Conservation (phyloP, 2,329 filamentous ascomycete genomes). For the Cytospora leucostoma region DNA sequence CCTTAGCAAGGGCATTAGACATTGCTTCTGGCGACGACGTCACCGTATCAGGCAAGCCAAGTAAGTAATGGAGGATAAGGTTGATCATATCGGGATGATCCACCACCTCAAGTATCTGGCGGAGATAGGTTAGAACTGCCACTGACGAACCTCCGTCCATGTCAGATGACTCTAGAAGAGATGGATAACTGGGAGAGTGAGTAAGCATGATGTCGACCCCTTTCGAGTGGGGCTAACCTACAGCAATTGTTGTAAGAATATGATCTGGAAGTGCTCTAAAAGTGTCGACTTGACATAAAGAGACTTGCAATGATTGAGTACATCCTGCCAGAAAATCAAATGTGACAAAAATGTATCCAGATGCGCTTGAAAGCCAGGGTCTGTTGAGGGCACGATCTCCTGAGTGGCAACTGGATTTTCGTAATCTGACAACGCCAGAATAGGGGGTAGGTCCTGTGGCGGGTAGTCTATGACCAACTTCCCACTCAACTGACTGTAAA, state of each 20-base stretch:
- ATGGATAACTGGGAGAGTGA: slow-evolving; percentile 71
- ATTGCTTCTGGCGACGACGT: slow-evolving; percentile 40
- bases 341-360: slow-evolving; percentile 94
- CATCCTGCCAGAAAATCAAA: slow-evolving; percentile 96
- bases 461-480: slow-evolving; percentile 81
- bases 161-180: slow-evolving; percentile 93
- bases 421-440: slow-evolving; percentile 89
- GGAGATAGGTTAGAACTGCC: slow-evolving; percentile 90
- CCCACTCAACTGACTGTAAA: slow-evolving; percentile 67
- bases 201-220: background rate
- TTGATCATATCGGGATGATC: slow-evolving; percentile 94
- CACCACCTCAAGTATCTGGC: slow-evolving; percentile 84
- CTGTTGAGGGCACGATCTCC: slow-evolving; percentile 73
- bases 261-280: slow-evolving; percentile 93
- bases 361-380: slow-evolving; percentile 77
- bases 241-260: slow-evolving; percentile 93
- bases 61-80: slow-evolving; percentile 86
- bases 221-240: slow-evolving; percentile 47
- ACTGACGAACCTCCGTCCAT: slow-evolving; percentile 96
- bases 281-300: slow-evolving; percentile 89
- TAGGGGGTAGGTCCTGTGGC: slow-evolving; percentile 74
- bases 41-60: slow-evolving; percentile 70
- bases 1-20: slow-evolving; percentile 62
- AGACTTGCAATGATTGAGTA: slow-evolving; percentile 91
- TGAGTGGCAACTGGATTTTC: slow-evolving; percentile 68